Evolutionary conservation across 371 early-diverging fungal genomes (phyloP), one percentile per base, ranked within the genome.

Genomic region (Fennellomyces sp.): DNA sequence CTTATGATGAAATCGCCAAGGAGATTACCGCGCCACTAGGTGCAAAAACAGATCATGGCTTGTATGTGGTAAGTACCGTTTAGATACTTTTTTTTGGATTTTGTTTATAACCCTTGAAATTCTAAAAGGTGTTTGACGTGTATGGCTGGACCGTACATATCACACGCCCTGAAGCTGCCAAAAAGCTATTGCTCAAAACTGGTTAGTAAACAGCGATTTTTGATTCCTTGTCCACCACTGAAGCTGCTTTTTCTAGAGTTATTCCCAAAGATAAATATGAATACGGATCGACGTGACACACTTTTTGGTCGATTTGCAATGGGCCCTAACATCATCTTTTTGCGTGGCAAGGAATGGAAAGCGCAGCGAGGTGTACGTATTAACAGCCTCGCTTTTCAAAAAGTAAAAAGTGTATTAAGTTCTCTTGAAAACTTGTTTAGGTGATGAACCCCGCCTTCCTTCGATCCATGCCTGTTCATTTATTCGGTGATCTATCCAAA

Each of bases 361-460:
- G 36, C 58, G 10, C 69, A 72, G 23, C 60, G 73, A 38, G 51
- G 54, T 23, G 56, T 63, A 49, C 41, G 23, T 49, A 54, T 55
- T 29, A n/a, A n/a, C n/a, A n/a, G n/a, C 0, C n/a, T 15, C 8
- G n/a, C 7, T 49, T 3, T 8, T 12, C 3, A 21, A n/a, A 49
- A 27, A 23, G 15, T 6, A 30, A 26, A 10, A 8, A 26, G 36
- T 0, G 23, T 39, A 13, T 55, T 26, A 28, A 26, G 38, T 17
- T 13, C 25, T n/a, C 36, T 4, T n/a, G 3, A 33, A 26, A 8
- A 11, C 12, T 3, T 19, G 12, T 13, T 38, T 51, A 64, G 67
- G 39, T 67, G 54, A 58, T 59, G 12, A 67, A 67, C 17, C 71
- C 71, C 13, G 65, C 65, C 1, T 71, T 71, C 51, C 65, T 54